Evolutionary conservation across 129 eudicot species (phyloP).

Genomic region (Pseudognaphalium luteoalbum): DNA sequence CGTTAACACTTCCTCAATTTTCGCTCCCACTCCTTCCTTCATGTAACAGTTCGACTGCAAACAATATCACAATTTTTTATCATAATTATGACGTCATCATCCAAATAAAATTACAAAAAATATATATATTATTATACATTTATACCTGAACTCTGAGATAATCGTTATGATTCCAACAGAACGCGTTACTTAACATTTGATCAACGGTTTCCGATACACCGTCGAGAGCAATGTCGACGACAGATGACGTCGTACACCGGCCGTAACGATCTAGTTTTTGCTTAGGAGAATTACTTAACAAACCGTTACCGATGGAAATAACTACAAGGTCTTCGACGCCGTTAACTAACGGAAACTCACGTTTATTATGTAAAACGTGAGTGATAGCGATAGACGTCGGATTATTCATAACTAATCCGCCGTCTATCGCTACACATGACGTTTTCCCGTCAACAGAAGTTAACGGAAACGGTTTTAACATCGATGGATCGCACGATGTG

Average conservation of each 20-base stretch:
- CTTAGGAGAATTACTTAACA: constrained; percentile 27
- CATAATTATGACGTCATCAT: constrained; percentile 17
- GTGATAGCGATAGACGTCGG: constrained; percentile 86
- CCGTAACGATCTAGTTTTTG: constrained; percentile 47
- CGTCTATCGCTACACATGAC: constrained; percentile 67
- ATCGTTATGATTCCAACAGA: constrained; percentile 70
- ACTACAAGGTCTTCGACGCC: constrained; percentile 80
- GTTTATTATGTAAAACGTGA: constrained; percentile 81
- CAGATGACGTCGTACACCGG: constrained; percentile 39
- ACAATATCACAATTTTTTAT: background rate
- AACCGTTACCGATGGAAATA: constrained; percentile 74
- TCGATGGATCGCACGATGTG: constrained; percentile 69
- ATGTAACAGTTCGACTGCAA: constrained; percentile 62
- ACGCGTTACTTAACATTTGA: constrained; percentile 86
- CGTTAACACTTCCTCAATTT: constrained; percentile 45
- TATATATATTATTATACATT: background rate
- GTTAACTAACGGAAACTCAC: constrained; percentile 70
- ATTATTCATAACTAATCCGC: constrained; percentile 89
- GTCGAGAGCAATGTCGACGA: constrained; percentile 70
- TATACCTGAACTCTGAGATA: constrained; percentile 96
- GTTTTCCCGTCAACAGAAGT: constrained; percentile 67
- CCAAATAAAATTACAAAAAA: background rate
- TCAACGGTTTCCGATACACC: constrained; percentile 92
- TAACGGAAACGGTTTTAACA: constrained; percentile 66
- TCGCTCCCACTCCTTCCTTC: constrained; percentile 38